Evolutionary conservation across 208 protist species (phyloP), one percentile per base, ranked within the genome.

Genomic region (Crithidia acanthocephali): DNA sequence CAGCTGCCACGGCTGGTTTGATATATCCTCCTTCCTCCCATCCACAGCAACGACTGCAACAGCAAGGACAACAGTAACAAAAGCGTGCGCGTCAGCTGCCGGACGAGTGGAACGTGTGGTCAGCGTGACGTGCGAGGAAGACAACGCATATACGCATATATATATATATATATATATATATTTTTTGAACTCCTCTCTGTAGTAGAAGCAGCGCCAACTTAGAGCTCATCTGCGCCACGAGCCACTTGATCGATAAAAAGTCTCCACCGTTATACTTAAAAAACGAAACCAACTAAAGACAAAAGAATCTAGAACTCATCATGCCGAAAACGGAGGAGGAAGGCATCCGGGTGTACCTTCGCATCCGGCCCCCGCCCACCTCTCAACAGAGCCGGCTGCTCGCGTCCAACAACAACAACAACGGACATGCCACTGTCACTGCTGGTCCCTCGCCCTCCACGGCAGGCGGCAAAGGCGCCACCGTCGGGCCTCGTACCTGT

Each of bases 301-400:
- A 42, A 13, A 13, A 42, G 37, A 15, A 15, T 42, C 13, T 42
- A 42, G 9, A 42, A 15, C 13, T 42, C 13, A 13, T 13, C 37
- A 73, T 69, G 60, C 27, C 67, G 0, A 69, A 66, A 44, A 47
- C 10, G 60, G 74, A 71, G 45, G 70, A 72, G 30, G 79, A 90
- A 61, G 83, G 85, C 45, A 95, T 95, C 72, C 83, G 78, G 7
- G 81, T 93, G 37, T 96, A 91, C 72, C 68, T 96, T 13, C 82
- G 91, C 45, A 79, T 96, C 62, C 85, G 91, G 3, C 91, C 91
- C 0, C 63, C 80, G 16, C 77, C 81, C 15, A 88, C 84, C 32
- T 37, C 66, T 3, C 62, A 88, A 47, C 90, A 90, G n/a, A 85
- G 82, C 51, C 66, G 75, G 15, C 59, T 92, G 18, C 80, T 92